Evolutionary conservation across 2,329 filamentous ascomycete species (phyloP), one percentile per base, ranked within the genome.

Genomic region (Diaporthe aspalathi): DNA sequence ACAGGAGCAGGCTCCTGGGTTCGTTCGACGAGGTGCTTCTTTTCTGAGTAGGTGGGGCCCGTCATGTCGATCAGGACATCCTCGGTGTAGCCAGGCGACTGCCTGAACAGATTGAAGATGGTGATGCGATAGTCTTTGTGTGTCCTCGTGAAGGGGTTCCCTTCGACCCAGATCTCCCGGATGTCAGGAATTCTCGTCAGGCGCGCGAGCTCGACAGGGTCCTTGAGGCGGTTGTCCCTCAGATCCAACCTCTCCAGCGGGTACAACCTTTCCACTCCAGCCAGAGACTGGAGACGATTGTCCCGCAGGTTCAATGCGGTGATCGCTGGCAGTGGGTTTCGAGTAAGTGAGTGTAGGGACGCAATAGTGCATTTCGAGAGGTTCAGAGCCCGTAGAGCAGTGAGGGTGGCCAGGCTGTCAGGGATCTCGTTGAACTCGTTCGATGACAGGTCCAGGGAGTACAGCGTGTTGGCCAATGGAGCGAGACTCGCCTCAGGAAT

Each of bases 361-460:
- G 95, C 93, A 74, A 99, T 98, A 95, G 98, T 98, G 86, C 95
- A 98, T 77, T 97, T 93, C 5, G 95, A 97, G 32, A 99, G 86
- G 77, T 99, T 98, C 68, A 99, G 84, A 29, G 96, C 95, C 74
- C 95, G 91, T n/a, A 99, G 88, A 35, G 94, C 92, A 24, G 94
- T 94, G 71, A 99, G 85, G 12, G 90, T 93, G 16, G 95, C 92
- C 70, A 99, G 84, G 77, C 93, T 96, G 80, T 98, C 96, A 1
- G 96, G 96, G 68, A 98, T 92, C 80, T 98, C 93, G n/a, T 90
- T 91, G 80, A 99, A 97, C 40, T 97, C 89, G 78, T 99, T 99
- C 65, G 91, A 91, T 0, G 96, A 98, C 57, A 99, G 85, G 80
- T 99, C 96, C 68, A 99, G 87, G 0, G 96, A 98, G 78, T 95